Percentiles rank a stretch among this genome's conserved stretches.
phyloP scores from a whole-genome alignment of 2,329 filamentous ascomycete genomes.

The Penicillium sp. region DNA sequence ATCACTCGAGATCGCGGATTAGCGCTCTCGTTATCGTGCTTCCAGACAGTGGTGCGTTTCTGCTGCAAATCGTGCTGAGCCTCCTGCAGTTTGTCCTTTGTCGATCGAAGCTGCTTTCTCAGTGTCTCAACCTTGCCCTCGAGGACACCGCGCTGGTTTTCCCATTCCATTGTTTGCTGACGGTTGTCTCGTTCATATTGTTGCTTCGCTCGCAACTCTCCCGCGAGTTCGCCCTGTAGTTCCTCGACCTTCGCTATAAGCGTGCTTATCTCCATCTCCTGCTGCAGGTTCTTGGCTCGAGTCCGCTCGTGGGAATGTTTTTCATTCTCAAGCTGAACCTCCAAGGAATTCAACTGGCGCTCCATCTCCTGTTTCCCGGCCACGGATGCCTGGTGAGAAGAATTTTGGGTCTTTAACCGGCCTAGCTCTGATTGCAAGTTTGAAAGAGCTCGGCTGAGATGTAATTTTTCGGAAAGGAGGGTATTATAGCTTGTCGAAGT shows the following conservation, averaged over 20 bases:
- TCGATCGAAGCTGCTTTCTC: constrained; percentile 66
- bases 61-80: constrained; percentile 52
- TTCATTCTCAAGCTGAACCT: constrained; percentile 81
- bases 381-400: constrained; percentile 65
- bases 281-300: constrained; percentile 38
- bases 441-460: constrained; percentile 60
- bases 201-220: constrained; percentile 51
- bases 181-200: constrained; percentile 52
- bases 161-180: constrained; percentile 60
- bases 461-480: constrained; percentile 64
- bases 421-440: constrained; percentile 62
- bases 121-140: constrained; percentile 70
- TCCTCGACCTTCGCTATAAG: constrained; percentile 47
- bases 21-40: constrained; percentile 24
- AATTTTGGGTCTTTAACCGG: constrained; percentile 58
- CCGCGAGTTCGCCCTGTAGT: constrained; percentile 51
- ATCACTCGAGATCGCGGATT: constrained; percentile 44
- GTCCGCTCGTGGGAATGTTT: constrained; percentile 67
- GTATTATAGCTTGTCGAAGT: constrained; percentile 69
- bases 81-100: constrained; percentile 72
- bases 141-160: constrained; percentile 62
- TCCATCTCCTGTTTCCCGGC: constrained; percentile 78
- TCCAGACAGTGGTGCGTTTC: constrained; percentile 37
- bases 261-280: constrained; percentile 41
- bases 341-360: constrained; percentile 71